These are phyloP conservation scores for Vitis amurensis DNA, from an alignment of 164 flowering plant genomes.

Conservation along the genomic window DNA sequence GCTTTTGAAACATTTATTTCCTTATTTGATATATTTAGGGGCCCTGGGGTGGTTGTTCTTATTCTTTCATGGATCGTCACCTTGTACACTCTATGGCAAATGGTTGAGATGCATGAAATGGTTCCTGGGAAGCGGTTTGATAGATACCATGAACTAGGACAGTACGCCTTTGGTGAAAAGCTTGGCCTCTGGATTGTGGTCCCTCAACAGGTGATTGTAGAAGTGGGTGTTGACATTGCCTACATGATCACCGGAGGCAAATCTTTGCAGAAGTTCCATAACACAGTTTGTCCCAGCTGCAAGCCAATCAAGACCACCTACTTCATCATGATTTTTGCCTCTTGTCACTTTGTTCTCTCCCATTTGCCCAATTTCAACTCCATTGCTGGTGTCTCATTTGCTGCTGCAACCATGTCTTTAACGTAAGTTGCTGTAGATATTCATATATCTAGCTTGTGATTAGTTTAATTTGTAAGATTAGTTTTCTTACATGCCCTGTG, in stretches of 20 bases:
- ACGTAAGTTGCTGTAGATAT: not conserved
- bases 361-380: slow-evolving; percentile 59
- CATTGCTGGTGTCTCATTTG: slow-evolving; percentile 42
- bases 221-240: slow-evolving; percentile 41
- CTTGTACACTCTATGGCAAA: slow-evolving; percentile 59
- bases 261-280: slow-evolving; percentile 41
- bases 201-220: slow-evolving; percentile 49
- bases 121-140: slow-evolving; percentile 55
- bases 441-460: too few relatives aligned
- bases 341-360: slow-evolving; percentile 39
- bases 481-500: not conserved
- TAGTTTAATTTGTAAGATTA: too few relatives aligned
- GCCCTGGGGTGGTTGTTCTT: slow-evolving; percentile 42
- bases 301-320: slow-evolving; percentile 28
- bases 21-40: slow-evolving; percentile 26
- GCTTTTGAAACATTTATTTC: not conserved
- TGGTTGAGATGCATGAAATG: slow-evolving; percentile 69
- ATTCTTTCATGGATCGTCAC: slow-evolving; percentile 56
- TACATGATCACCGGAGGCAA: slow-evolving; percentile 65
- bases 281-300: slow-evolving; percentile 30
- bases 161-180: slow-evolving; percentile 51
- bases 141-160: slow-evolving; percentile 58
- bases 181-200: slow-evolving; percentile 55
- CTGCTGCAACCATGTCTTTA: slow-evolving; percentile 59
- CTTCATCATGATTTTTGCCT: slow-evolving; percentile 47